A percentile compares a stretch with the other conserved stretches of the same genome.
These are phyloP conservation scores for Backusella circina DNA, from an alignment of 192 early-diverging fungal species.

Conservation along the genomic window DNA sequence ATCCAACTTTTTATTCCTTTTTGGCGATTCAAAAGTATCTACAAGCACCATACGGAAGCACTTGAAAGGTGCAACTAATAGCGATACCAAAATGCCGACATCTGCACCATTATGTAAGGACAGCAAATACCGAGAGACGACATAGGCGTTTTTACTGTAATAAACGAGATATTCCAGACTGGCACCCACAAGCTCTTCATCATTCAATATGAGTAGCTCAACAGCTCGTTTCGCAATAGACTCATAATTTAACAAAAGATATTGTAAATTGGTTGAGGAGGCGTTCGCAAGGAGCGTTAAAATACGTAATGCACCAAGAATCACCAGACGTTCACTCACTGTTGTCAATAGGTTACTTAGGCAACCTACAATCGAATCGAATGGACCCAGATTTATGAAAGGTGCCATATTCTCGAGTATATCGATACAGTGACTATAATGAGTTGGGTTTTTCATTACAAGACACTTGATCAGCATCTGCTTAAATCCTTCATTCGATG, in stretches of 20 bases:
- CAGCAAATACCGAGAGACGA: conserved; percentile 40
- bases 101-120: conserved; percentile 44
- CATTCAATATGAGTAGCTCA: conserved; percentile 52
- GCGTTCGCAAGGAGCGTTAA: conserved; percentile 51
- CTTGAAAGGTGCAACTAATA: conserved; percentile 34
- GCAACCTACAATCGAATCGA: conserved; percentile 61
- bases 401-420: conserved; percentile 66
- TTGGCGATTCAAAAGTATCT: neutral
- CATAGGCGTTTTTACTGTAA: conserved; percentile 47
- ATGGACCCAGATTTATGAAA: conserved; percentile 46
- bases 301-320: conserved; percentile 55
- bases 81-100: conserved; percentile 41
- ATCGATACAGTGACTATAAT: conserved; percentile 61
- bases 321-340: conserved; percentile 53
- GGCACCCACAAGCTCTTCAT: conserved; percentile 56
- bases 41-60: neutral
- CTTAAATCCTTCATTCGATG: conserved; percentile 40
- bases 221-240: conserved; percentile 34
- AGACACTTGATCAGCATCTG: conserved; percentile 62
- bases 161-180: conserved; percentile 70
- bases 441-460: conserved; percentile 43
- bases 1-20: neutral
- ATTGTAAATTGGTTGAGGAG: conserved; percentile 34
- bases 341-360: conserved; percentile 49
- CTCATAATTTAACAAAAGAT: conserved; percentile 43